These are phyloP conservation scores for Pythium utonaiense DNA, from an alignment of 352 stramenopile species.

Conservation along the genomic window DNA sequence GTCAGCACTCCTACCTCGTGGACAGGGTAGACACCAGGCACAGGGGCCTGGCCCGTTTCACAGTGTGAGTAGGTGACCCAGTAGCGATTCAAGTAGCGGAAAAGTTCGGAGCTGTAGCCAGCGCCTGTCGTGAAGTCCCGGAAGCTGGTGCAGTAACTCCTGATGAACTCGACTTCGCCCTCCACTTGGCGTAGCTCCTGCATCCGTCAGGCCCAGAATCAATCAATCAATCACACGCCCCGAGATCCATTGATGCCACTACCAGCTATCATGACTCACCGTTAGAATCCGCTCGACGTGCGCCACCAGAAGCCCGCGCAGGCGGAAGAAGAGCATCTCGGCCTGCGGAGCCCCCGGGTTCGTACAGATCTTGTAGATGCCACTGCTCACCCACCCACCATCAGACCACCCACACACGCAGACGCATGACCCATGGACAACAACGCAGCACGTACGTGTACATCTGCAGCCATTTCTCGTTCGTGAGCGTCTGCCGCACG, in stretches of 20 bases:
- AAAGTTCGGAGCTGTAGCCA: constrained; percentile 80
- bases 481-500: constrained; percentile 56
- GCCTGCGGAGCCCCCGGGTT: constrained; percentile 75
- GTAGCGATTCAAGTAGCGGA: constrained; percentile 84
- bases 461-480: constrained; percentile 85
- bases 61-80: constrained; percentile 88
- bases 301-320: constrained; percentile 61
- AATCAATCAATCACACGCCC: neutral
- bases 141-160: constrained; percentile 66
- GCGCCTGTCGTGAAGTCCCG: constrained; percentile 70
- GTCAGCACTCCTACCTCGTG: constrained; percentile 61
- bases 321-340: constrained; percentile 79
- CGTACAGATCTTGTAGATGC: constrained; percentile 88
- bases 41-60: constrained; percentile 75
- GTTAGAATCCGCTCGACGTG: constrained; percentile 65
- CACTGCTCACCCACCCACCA: too few relatives aligned
- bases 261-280: too few relatives aligned
- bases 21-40: constrained; percentile 79
- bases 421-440: too few relatives aligned
- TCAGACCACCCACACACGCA: too few relatives aligned
- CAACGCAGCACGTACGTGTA: constrained; percentile 67
- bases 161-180: constrained; percentile 65
- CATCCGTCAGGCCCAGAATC: neutral
- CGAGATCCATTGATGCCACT: too few relatives aligned
- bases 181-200: constrained; percentile 53